A percentile compares a stretch with the other conserved stretches of the same genome.
Evolutionary conservation across 805 yeast species (phyloP).

Genomic region (Pachysolen tannophilus): DNA sequence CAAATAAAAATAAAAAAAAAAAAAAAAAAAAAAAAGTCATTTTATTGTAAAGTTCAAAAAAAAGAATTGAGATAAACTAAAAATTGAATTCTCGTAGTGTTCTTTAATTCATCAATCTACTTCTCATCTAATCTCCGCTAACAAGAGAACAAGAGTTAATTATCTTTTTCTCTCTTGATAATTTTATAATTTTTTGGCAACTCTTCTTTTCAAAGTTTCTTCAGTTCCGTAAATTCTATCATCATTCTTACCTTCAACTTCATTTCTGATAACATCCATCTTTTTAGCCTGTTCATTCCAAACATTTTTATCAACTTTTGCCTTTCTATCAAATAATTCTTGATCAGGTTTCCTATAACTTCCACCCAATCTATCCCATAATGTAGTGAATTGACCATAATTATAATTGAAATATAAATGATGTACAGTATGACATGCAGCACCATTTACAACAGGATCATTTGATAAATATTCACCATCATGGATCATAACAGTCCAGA

Average conservation of each 20-base stretch:
- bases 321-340: conserved; percentile 63
- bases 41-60: neutral
- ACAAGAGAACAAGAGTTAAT: too few relatives aligned
- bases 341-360: conserved; percentile 90
- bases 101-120: too few relatives aligned
- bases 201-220: conserved; percentile 24
- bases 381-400: conserved; percentile 96
- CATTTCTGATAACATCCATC: conserved; percentile 72
- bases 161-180: too few relatives aligned
- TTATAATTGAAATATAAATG: conserved; percentile 96
- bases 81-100: too few relatives aligned
- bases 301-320: conserved; percentile 47
- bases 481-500: conserved; percentile 98
- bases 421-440: conserved; percentile 97
- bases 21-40: neutral
- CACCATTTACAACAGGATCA: conserved; percentile 92
- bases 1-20: too few relatives aligned
- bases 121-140: too few relatives aligned
- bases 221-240: conserved; percentile 64
- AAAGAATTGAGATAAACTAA: too few relatives aligned
- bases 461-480: conserved; percentile 94
- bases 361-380: conserved; percentile 96
- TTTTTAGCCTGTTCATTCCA: conserved; percentile 65
- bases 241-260: conserved; percentile 75
- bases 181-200: neutral